A percentile compares a stretch with the other conserved stretches of the same genome.
Evolutionary conservation across 495 filamentous ascomycete species (phyloP).

Genomic region (Hyaloscypha variabilis): DNA sequence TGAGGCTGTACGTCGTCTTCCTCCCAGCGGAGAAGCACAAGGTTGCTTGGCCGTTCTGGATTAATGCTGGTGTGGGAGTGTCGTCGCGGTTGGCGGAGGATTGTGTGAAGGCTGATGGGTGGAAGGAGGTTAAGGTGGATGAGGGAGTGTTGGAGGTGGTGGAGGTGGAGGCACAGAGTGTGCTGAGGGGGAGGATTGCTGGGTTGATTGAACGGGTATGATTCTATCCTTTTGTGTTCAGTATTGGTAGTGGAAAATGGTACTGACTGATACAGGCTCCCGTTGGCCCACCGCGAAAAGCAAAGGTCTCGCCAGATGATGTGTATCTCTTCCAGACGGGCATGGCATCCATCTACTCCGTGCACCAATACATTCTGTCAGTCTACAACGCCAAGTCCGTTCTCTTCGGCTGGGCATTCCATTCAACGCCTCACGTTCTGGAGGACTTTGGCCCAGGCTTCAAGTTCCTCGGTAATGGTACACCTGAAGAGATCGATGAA

Average conservation of each 20-base stretch:
- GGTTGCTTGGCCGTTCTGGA: constrained; percentile 42
- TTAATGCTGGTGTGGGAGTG: constrained; percentile 41
- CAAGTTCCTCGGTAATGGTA: constrained; percentile 29
- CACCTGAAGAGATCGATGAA: constrained; percentile 25
- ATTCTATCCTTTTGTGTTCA: not conserved
- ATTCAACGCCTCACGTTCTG: constrained; percentile 32
- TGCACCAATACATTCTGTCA: constrained; percentile 26
- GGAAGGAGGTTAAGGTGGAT: constrained; percentile 27
- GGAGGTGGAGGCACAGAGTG: constrained; percentile 31
- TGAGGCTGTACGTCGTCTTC: constrained; percentile 40
- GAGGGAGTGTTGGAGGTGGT: constrained; percentile 22
- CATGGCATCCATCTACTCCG: constrained; percentile 36
- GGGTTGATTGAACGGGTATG: constrained; percentile 34
- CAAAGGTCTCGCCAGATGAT: constrained; percentile 30
- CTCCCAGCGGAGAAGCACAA: constrained; percentile 34
- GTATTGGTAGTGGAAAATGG: not conserved
- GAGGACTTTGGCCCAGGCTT: constrained; percentile 32
- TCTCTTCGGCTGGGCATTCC: constrained; percentile 36
- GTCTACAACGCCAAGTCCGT: constrained; percentile 22
- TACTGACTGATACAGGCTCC: constrained; percentile 21
- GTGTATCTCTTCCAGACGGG: constrained; percentile 40
- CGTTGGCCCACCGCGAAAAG: constrained; percentile 14
- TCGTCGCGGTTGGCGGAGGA: constrained; percentile 41
- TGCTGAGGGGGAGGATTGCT: constrained; percentile 39
- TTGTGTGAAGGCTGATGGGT: constrained; percentile 35